phyloP scores from a whole-genome alignment of 768 basidiomycete species.

The Suillus decipiens region DNA sequence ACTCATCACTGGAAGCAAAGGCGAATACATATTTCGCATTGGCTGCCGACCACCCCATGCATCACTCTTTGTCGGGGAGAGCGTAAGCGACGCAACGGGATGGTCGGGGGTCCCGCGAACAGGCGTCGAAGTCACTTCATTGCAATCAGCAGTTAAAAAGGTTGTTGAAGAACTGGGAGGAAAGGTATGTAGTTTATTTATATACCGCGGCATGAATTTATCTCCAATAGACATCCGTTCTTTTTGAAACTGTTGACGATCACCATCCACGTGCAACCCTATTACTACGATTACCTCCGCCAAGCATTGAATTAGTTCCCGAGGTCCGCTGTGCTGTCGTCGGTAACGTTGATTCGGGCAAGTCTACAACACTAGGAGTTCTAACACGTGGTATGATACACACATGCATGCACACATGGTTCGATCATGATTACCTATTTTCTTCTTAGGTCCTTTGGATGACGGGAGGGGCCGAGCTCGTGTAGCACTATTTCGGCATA shows the following conservation, averaged over 20 bases:
- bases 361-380: conserved; percentile 93
- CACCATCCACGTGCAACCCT: conserved; percentile 58
- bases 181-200: conserved; percentile 48
- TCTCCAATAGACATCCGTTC: conserved; percentile 49
- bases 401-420: conserved; percentile 20
- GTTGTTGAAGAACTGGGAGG: conserved; percentile 78
- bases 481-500: conserved; percentile 91
- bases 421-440: conserved; percentile 12
- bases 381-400: conserved; percentile 75
- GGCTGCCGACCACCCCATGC: conserved; percentile 64
- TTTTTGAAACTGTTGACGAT: conserved; percentile 46
- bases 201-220: background rate
- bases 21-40: conserved; percentile 76
- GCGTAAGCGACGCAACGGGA: conserved; percentile 43
- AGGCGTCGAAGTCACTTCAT: conserved; percentile 49
- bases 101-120: conserved; percentile 59
- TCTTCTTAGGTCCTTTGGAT: conserved; percentile 62
- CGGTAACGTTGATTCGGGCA: conserved; percentile 93
- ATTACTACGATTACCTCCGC: conserved; percentile 74
- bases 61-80: conserved; percentile 56
- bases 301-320: conserved; percentile 73
- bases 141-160: conserved; percentile 46
- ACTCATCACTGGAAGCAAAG: conserved; percentile 64
- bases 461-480: conserved; percentile 83
- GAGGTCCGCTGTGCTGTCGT: conserved; percentile 96